Evolutionary conservation across 371 early-diverging fungal species (phyloP).

Genomic region (Apophysomyces elegans): DNA sequence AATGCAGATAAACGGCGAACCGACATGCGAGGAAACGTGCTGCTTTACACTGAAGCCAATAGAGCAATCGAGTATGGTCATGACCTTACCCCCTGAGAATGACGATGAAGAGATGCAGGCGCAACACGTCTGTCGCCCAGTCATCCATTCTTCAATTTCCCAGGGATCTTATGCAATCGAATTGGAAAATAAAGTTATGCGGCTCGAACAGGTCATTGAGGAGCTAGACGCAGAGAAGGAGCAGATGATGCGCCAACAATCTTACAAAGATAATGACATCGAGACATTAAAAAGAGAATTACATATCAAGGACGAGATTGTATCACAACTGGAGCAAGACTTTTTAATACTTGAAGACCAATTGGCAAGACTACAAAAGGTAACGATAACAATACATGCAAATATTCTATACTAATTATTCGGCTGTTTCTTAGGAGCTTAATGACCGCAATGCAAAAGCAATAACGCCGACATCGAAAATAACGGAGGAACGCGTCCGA

Average conservation of each 20-base stretch:
- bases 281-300: constrained; percentile 54
- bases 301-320: constrained; percentile 54
- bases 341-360: constrained; percentile 53
- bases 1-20: constrained; percentile 45
- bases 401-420: too few relatives aligned
- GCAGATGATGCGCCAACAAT: constrained; percentile 32
- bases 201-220: constrained; percentile 44
- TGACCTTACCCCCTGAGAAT: constrained; percentile 49
- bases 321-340: constrained; percentile 53
- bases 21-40: constrained; percentile 52
- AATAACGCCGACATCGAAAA: not conserved
- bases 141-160: constrained; percentile 51
- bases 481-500: constrained; percentile 16
- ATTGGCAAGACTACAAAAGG: constrained; percentile 49
- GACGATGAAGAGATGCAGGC: constrained; percentile 42
- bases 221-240: constrained; percentile 51
- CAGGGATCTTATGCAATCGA: constrained; percentile 52
- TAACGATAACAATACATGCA: constrained; percentile 12
- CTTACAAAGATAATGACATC: constrained; percentile 47
- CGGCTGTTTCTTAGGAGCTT: not conserved
- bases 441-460: constrained; percentile 8
- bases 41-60: constrained; percentile 54
- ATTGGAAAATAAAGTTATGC: constrained; percentile 43
- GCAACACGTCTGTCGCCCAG: constrained; percentile 56
- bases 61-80: constrained; percentile 49